These are phyloP conservation scores for Pyrus pyrifolia DNA, from an alignment of 306 rosid species.

Conservation along the genomic window DNA sequence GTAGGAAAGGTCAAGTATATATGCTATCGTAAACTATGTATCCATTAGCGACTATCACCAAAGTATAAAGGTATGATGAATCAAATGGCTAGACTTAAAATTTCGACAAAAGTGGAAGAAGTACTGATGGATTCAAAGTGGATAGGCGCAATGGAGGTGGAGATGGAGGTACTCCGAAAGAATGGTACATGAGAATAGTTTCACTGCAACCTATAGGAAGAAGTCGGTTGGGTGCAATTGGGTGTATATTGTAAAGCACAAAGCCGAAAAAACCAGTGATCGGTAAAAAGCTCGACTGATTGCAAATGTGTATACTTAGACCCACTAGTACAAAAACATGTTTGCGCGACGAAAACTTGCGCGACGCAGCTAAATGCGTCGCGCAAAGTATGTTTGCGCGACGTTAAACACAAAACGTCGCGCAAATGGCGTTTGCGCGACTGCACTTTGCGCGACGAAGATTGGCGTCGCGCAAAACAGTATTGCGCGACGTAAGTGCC, in stretches of 20 bases:
- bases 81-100: background rate
- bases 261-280: background rate
- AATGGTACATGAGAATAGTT: background rate
- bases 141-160: too few relatives aligned
- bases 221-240: background rate
- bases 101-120: background rate
- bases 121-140: background rate
- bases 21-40: background rate
- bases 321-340: too few relatives aligned
- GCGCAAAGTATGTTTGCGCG: too few relatives aligned
- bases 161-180: background rate
- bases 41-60: background rate
- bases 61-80: background rate
- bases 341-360: too few relatives aligned
- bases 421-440: too few relatives aligned
- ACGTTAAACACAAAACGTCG: too few relatives aligned
- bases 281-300: background rate
- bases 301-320: background rate
- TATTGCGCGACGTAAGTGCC: too few relatives aligned
- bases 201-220: too few relatives aligned
- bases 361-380: too few relatives aligned
- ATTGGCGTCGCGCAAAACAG: too few relatives aligned
- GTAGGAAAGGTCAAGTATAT: background rate
- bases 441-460: too few relatives aligned
- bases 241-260: background rate